Percentiles rank a stretch among this genome's conserved stretches.
phyloP scores from a whole-genome alignment of 2,329 filamentous ascomycete genomes.

The Ceratocystis variospora region DNA sequence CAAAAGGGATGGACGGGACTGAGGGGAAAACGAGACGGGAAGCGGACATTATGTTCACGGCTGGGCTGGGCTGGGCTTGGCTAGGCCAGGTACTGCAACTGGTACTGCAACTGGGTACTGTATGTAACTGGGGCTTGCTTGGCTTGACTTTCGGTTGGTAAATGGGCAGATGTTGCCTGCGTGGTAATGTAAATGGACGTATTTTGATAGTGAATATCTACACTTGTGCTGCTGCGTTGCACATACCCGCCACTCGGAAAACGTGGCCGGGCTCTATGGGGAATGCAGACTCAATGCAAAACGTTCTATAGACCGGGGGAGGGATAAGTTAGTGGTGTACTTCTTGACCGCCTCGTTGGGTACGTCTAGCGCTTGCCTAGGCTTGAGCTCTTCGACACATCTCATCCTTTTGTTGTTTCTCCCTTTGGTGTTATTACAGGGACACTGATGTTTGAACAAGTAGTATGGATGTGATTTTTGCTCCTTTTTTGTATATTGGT shows the following conservation, averaged over 20 bases:
- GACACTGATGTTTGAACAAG: background rate
- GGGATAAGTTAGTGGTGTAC: background rate
- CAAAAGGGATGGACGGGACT: background rate
- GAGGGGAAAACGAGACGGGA: background rate
- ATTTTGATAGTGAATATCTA: background rate
- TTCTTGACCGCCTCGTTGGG: background rate
- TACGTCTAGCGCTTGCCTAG: background rate
- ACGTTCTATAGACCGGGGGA: background rate
- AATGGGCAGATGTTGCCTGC: too few relatives aligned
- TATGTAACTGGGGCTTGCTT: background rate
- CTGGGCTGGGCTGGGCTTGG: background rate
- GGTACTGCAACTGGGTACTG: too few relatives aligned
- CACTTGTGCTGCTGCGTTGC: background rate
- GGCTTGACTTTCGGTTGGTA: background rate
- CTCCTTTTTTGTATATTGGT: background rate
- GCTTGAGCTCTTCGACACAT: background rate
- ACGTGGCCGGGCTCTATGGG: background rate
- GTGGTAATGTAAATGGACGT: too few relatives aligned
- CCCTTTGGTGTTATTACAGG: background rate
- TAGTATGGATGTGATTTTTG: background rate
- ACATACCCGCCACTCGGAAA: slow-evolving; percentile 1
- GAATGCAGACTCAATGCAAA: background rate
- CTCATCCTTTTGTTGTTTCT: background rate
- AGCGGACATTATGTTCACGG: background rate
- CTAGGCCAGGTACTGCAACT: too few relatives aligned